These are phyloP conservation scores for Solanum appendiculatum DNA, from an alignment of 257 asterid species.

Conservation along the genomic window DNA sequence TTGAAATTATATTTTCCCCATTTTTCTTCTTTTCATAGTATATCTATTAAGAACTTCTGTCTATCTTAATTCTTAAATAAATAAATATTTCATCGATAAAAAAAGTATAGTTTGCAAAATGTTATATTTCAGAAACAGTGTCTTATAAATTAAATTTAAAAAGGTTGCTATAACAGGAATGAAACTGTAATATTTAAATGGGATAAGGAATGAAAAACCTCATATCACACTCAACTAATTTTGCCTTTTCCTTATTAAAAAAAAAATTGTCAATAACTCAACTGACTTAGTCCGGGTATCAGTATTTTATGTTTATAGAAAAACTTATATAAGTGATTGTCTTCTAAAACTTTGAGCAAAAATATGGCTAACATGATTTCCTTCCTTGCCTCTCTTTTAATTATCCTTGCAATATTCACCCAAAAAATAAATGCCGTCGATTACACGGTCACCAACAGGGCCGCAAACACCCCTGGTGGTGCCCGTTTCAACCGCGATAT, in stretches of 20 bases:
- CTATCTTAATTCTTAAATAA: too few relatives aligned
- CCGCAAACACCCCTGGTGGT: constrained; percentile 40
- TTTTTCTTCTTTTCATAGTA: background rate
- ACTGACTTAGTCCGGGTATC: background rate
- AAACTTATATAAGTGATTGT: background rate
- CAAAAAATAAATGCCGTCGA: constrained; percentile 19
- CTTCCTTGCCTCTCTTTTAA: background rate
- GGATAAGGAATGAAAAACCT: background rate
- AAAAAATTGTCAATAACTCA: background rate
- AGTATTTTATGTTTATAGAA: background rate
- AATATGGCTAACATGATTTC: background rate
- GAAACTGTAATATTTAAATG: background rate
- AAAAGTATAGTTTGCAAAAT: too few relatives aligned
- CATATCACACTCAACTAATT: background rate
- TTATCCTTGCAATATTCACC: background rate
- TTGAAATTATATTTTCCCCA: background rate
- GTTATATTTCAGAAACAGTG: too few relatives aligned
- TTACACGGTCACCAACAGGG: constrained; percentile 30
- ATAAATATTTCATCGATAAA: background rate
- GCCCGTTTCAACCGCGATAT: constrained; percentile 30
- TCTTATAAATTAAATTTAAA: too few relatives aligned
- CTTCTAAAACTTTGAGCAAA: background rate
- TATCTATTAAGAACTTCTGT: background rate
- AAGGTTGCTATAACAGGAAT: background rate
- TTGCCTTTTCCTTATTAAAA: background rate